A percentile compares a stretch with the other conserved stretches of the same genome.
Evolutionary conservation across 140 eudicot genomes (phyloP).

Genomic region (Bidens hawaiensis): DNA sequence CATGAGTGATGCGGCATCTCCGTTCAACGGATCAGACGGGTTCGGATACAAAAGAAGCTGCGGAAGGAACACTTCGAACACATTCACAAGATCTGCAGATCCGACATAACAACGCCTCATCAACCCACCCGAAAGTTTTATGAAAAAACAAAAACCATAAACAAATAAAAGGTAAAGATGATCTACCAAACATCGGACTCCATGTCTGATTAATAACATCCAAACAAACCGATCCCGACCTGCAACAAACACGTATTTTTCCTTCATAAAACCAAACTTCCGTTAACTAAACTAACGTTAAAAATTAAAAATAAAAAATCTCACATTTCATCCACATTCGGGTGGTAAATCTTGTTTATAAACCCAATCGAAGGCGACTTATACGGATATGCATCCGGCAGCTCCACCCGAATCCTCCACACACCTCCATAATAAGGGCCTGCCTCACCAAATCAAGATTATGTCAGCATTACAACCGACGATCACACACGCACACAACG

Average conservation of each 20-base stretch:
- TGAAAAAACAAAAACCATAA: not conserved
- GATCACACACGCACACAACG: constrained; percentile 15
- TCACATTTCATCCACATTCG: constrained; percentile 84
- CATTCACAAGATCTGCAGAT: constrained; percentile 65
- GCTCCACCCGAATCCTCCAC: constrained; percentile 73
- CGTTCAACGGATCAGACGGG: constrained; percentile 78
- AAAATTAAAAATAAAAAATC: constrained; percentile 6
- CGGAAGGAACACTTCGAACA: constrained; percentile 76
- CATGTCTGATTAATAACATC: constrained; percentile 83
- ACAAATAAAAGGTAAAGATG: constrained; percentile 9
- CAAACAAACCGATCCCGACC: constrained; percentile 86
- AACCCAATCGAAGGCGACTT: constrained; percentile 83
- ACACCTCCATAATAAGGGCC: constrained; percentile 83
- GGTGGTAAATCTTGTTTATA: constrained; percentile 75
- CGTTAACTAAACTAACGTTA: not conserved
- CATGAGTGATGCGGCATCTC: constrained; percentile 83
- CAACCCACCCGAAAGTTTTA: not conserved
- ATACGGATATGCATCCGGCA: constrained; percentile 78
- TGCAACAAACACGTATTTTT: constrained; percentile 20
- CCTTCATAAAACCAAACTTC: not conserved
- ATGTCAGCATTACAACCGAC: not conserved
- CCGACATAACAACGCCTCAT: not conserved
- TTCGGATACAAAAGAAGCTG: constrained; percentile 82
- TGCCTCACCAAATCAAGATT: constrained; percentile 24
- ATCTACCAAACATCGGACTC: constrained; percentile 82